Evolutionary conservation across 805 yeast genomes (phyloP).

Genomic region (Candida schatavii): DNA sequence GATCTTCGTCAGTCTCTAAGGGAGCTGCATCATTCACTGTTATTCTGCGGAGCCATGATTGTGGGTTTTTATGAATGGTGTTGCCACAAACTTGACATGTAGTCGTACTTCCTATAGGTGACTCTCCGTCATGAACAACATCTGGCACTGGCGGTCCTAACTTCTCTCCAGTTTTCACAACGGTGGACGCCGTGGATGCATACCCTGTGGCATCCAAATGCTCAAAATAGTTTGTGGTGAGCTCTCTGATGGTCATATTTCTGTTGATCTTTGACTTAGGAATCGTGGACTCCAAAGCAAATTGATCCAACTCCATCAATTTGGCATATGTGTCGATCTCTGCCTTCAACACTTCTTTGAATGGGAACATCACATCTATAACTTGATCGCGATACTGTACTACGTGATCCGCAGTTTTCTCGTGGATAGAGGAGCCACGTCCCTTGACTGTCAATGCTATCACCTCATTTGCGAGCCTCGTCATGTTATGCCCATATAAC

Average conservation of each 20-base stretch:
- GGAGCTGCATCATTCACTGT: conserved; percentile 60
- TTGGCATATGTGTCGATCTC: conserved; percentile 61
- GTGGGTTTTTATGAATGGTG: conserved; percentile 54
- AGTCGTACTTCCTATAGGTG: conserved; percentile 12
- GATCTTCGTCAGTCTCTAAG: conserved; percentile 40
- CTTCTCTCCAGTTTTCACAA: conserved; percentile 84
- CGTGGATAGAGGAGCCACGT: conserved; percentile 68
- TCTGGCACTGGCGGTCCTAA: conserved; percentile 46
- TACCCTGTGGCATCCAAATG: conserved; percentile 69
- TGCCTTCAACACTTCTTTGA: conserved; percentile 68
- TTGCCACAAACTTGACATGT: conserved; percentile 58
- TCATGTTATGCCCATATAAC: conserved; percentile 76
- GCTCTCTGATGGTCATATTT: conserved; percentile 78
- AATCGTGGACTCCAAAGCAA: conserved; percentile 18
- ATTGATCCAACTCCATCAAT: conserved; percentile 37
- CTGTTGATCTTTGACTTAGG: conserved; percentile 47
- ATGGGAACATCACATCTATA: conserved; percentile 59
- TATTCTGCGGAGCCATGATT: conserved; percentile 64
- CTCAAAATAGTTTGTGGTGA: conserved; percentile 69
- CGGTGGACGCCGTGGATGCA: conserved; percentile 89
- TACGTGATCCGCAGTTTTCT: conserved; percentile 44
- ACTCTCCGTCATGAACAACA: conserved; percentile 4
- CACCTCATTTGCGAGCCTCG: conserved; percentile 76
- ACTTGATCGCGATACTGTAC: conserved; percentile 23
- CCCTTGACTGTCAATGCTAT: conserved; percentile 81